Evolutionary conservation across 2,329 filamentous ascomycete genomes (phyloP).

Genomic region (Cadophora malorum): DNA sequence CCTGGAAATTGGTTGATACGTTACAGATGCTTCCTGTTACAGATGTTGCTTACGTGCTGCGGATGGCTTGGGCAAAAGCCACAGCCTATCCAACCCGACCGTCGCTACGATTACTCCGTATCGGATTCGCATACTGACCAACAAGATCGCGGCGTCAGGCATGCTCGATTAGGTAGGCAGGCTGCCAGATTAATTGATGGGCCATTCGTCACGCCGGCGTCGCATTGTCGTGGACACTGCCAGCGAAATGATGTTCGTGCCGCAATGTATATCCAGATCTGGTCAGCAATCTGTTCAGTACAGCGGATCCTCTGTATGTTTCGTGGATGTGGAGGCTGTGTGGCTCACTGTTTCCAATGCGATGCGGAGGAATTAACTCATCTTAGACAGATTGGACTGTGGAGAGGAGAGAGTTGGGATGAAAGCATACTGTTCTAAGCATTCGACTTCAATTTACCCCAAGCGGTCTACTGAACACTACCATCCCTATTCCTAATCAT

Average conservation of each 20-base stretch:
- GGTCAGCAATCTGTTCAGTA: conserved; percentile 17
- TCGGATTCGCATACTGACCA: conserved; percentile 20
- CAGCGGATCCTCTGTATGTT: conserved; percentile 15
- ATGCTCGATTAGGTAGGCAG: conserved; percentile 29
- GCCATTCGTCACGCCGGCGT: conserved; percentile 21
- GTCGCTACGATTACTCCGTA: conserved; percentile 21
- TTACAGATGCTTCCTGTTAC: conserved; percentile 30
- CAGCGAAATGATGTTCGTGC: conserved; percentile 4
- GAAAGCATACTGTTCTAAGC: neutral
- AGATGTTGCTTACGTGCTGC: conserved; percentile 24
- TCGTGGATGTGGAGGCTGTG: conserved; percentile 33
- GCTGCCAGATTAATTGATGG: conserved; percentile 31
- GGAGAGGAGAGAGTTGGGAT: conserved; percentile 16
- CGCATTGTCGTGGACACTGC: conserved; percentile 16
- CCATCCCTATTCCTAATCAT: conserved; percentile 13
- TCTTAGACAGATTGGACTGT: conserved; percentile 11
- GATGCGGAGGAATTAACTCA: conserved; percentile 23
- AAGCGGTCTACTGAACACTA: neutral
- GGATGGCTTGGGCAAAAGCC: conserved; percentile 21
- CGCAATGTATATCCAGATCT: conserved; percentile 14
- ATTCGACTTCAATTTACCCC: neutral
- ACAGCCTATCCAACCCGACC: conserved; percentile 17
- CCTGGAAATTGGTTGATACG: conserved; percentile 28
- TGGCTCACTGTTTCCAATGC: conserved; percentile 15
- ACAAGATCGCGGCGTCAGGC: conserved; percentile 19